Conservation (phyloP, 2,329 filamentous ascomycete species). For the Aureobasidium vineae region DNA sequence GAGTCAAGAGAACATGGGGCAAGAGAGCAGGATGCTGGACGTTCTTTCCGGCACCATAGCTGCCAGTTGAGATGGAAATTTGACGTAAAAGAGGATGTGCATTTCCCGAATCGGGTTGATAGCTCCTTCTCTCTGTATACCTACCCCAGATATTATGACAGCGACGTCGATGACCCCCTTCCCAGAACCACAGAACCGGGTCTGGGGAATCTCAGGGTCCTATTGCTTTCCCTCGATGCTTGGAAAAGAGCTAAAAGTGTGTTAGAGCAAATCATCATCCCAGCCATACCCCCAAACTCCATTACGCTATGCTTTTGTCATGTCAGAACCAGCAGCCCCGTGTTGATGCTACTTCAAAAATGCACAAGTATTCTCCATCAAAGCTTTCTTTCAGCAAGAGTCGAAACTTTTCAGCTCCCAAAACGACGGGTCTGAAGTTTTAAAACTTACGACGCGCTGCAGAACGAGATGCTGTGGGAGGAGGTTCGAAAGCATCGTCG, state of each 20-base stretch:
- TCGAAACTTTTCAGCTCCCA: background rate
- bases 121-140: constrained; percentile 21
- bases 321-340: background rate
- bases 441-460: constrained; percentile 27
- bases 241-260: constrained; percentile 15
- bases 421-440: background rate
- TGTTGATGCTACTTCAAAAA: background rate
- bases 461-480: constrained; percentile 28
- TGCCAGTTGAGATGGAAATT: background rate
- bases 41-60: constrained; percentile 6
- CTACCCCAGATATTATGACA: constrained; percentile 12
- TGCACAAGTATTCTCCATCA: background rate
- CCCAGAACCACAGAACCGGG: background rate
- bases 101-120: constrained; percentile 9
- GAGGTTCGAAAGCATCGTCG: constrained; percentile 42
- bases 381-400: background rate
- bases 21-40: constrained; percentile 3
- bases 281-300: constrained; percentile 1
- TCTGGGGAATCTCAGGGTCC: background rate
- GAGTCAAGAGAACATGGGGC: background rate
- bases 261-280: constrained; percentile 14
- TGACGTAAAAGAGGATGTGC: background rate
- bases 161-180: constrained; percentile 6
- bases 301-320: constrained; percentile 16
- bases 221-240: background rate